Evolutionary conservation across 2,329 filamentous ascomycete genomes (phyloP), one percentile per base, ranked within the genome.

Genomic region (Anisogramma anomala): DNA sequence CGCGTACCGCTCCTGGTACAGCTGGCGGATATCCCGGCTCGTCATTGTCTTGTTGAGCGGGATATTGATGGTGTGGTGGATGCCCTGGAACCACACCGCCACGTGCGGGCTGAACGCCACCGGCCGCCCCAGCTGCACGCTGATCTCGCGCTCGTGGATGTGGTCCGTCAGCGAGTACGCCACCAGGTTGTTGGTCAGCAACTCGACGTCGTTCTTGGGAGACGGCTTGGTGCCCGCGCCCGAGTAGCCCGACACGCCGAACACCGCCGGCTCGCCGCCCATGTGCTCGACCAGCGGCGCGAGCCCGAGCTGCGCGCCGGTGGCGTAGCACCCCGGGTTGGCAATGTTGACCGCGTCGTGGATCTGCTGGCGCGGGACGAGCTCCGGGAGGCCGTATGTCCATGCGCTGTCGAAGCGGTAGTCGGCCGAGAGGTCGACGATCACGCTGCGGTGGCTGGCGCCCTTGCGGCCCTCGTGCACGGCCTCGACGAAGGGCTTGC

Each of bases 11-110:
- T 96, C 89, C 64, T 96, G 89, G 70, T 94, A 98, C 44, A 96
- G 69, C 56, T 94, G 85, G 48, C 91, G 79, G 52, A 98, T 86
- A 58, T 96, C 88, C 39, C 91, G 82, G 31, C 84, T 88, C 3
- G 79, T 84, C 84, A 96, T 93, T 47, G 77, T 73, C 62, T 89
- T 74, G 56, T 82, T 82, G 7, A 98, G 71, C 10, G 89, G 89
- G 36, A 96, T 84, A 56, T 79, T 87, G 61, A 96, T 88, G 28
- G 87, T 89, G 63, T 88, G 84, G 58, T 85, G 79, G 52, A 96
- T 96, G 49, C 89, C 89, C 57, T 93, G 82, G 74, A 96, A 96
- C 89, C 87, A 96, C 11, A 82, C 78, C n/a, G 87, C 85, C 18
- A 94, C 88, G 60, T 96, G 91, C 6, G 91, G 91, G 43, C 91